These are phyloP conservation scores for Mucor piriformis DNA, from an alignment of 371 early-diverging fungal species.

Conservation along the genomic window DNA sequence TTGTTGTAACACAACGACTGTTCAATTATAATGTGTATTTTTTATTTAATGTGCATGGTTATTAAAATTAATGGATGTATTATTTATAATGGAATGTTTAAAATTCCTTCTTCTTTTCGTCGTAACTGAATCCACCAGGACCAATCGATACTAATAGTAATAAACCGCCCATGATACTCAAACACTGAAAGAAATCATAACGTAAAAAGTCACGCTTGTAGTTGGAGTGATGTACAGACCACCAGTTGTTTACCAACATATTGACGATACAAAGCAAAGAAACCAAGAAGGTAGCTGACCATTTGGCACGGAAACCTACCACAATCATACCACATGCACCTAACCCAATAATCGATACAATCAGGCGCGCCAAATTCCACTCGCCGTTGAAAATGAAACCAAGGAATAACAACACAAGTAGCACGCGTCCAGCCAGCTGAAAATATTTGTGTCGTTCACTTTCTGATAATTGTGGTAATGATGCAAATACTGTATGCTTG, in stretches of 20 bases:
- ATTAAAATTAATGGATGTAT: not conserved
- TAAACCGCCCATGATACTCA: constrained; percentile 93
- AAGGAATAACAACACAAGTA: constrained; percentile 87
- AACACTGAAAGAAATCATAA: constrained; percentile 98
- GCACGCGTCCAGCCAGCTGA: constrained; percentile 85
- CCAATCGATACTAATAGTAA: constrained; percentile 87
- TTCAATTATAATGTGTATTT: not conserved
- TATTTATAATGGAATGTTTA: not conserved
- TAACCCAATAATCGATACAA: constrained; percentile 71
- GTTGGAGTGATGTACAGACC: constrained; percentile 77
- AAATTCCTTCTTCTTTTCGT: constrained; percentile 87
- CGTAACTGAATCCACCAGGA: constrained; percentile 88
- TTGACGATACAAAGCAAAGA: constrained; percentile 86
- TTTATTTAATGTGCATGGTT: not conserved
- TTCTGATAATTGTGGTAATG: constrained; percentile 80
- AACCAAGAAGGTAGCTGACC: constrained; percentile 88
- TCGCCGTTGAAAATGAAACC: constrained; percentile 85
- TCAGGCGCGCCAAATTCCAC: constrained; percentile 65
- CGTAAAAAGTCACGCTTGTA: constrained; percentile 86
- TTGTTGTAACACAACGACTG: not conserved
- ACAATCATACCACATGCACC: constrained; percentile 89
- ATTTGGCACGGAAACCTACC: constrained; percentile 94
- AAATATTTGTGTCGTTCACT: constrained; percentile 81
- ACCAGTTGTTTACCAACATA: constrained; percentile 93
- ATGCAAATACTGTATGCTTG: constrained; percentile 66